phyloP scores from a whole-genome alignment of 768 basidiomycete genomes.

The Saitozyma sp. region DNA sequence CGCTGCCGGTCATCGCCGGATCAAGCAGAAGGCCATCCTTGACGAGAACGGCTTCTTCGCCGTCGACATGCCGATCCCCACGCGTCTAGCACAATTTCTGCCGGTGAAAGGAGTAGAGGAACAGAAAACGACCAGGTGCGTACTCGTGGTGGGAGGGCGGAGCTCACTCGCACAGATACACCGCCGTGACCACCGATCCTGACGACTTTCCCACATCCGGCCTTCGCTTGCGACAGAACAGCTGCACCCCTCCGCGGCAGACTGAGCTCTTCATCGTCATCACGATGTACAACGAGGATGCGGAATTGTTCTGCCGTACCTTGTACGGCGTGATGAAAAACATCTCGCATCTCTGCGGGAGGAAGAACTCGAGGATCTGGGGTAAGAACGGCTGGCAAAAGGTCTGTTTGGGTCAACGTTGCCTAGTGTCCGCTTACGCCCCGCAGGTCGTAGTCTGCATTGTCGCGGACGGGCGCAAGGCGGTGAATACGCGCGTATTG shows the following conservation, averaged over 20 bases:
- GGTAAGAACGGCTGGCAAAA: conserved; percentile 98
- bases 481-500: conserved; percentile 67
- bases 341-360: conserved; percentile 79
- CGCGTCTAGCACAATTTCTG: conserved; percentile 45
- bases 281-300: conserved; percentile 96
- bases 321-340: conserved; percentile 98
- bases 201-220: conserved; percentile 82
- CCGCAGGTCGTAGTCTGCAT: conserved; percentile 78
- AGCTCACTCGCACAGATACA: conserved; percentile 77
- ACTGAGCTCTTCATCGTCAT: conserved; percentile 93
- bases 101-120: conserved; percentile 49
- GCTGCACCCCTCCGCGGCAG: conserved; percentile 62
- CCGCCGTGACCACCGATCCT: conserved; percentile 89
- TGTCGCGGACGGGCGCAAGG: conserved; percentile 79
- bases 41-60: conserved; percentile 48
- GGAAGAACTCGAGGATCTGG: conserved; percentile 90
- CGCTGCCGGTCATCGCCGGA: conserved; percentile 34
- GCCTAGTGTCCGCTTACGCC: not conserved
- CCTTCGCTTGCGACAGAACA: conserved; percentile 81
- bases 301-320: conserved; percentile 77
- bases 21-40: conserved; percentile 45
- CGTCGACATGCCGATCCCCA: conserved; percentile 49
- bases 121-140: conserved; percentile 40
- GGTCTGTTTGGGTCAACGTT: conserved; percentile 31
- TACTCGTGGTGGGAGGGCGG: conserved; percentile 57